Evolutionary conservation across 176 grass and related monocot genomes (phyloP).

Genomic region (Echinochloa phyllopogon): DNA sequence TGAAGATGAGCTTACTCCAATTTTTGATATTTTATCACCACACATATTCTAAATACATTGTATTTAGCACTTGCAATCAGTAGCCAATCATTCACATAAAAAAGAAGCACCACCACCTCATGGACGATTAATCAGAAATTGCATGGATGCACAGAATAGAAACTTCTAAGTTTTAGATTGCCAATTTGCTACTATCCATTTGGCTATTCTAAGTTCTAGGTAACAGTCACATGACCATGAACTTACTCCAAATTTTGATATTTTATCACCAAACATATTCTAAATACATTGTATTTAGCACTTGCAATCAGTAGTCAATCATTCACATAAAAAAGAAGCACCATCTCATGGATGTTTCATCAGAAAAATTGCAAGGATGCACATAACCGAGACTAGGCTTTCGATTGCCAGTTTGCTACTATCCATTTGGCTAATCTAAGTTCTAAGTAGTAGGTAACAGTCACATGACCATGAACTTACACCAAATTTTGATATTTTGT

Average conservation of each 20-base stretch:
- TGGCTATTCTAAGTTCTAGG: conserved; percentile 12
- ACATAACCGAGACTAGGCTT: not conserved
- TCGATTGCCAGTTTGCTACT: not conserved
- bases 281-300: not conserved
- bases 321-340: conserved; percentile 1
- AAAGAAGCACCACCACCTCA: not conserved
- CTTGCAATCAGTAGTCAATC: not conserved
- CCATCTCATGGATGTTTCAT: not conserved
- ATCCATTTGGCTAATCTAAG: not conserved
- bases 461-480: not conserved
- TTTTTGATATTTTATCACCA: not conserved
- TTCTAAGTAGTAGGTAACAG: not conserved
- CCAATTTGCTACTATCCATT: not conserved
- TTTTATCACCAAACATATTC: not conserved
- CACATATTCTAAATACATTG: not conserved
- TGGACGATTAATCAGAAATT: conserved; percentile 13
- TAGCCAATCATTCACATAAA: not conserved
- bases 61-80: not conserved
- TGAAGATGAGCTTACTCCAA: not conserved
- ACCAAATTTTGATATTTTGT: not conserved
- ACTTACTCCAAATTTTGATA: not conserved
- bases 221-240: not conserved
- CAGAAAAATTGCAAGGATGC: not conserved
- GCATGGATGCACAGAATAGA: not conserved
- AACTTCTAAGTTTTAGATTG: not conserved